Conservation (phyloP, 441 rosid genomes). For the Bruguiera hainesii region DNA sequence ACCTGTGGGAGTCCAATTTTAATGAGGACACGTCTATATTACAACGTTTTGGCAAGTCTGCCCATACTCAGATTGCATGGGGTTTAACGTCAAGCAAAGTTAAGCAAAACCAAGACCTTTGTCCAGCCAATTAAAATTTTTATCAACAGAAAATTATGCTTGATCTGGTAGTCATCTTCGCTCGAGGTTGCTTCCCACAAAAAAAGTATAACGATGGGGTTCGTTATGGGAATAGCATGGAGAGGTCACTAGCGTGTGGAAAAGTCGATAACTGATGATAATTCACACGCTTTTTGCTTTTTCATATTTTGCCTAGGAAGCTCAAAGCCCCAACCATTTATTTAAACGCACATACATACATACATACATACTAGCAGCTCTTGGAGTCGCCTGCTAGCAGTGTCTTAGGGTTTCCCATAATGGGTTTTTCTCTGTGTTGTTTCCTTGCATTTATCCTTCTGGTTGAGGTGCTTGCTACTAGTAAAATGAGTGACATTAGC, state of each 20-base stretch:
- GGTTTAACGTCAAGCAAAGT: too few species aligned
- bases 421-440: slow-evolving; percentile 11
- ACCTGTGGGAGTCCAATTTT: too few species aligned
- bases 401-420: not conserved
- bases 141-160: not conserved
- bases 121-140: not conserved
- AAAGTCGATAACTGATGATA: slow-evolving; percentile 23
- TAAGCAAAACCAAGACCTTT: not conserved
- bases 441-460: slow-evolving; percentile 18
- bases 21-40: too few species aligned
- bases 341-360: not conserved
- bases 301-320: slow-evolving; percentile 12
- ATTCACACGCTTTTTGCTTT: slow-evolving; percentile 25
- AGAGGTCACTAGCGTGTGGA: slow-evolving; percentile 34
- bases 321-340: not conserved
- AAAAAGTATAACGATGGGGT: slow-evolving; percentile 7
- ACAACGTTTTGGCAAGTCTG: too few species aligned
- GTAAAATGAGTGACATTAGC: slow-evolving; percentile 5
- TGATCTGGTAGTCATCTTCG: not conserved
- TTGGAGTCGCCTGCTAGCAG: too few species aligned
- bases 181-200: slow-evolving; percentile 16
- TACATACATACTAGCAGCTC: not conserved
- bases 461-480: slow-evolving; percentile 9
- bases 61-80: too few species aligned
- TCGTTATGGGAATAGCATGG: slow-evolving; percentile 20